phyloP scores from a whole-genome alignment of 2,329 filamentous ascomycete species.

The Diaporthe destruens region DNA sequence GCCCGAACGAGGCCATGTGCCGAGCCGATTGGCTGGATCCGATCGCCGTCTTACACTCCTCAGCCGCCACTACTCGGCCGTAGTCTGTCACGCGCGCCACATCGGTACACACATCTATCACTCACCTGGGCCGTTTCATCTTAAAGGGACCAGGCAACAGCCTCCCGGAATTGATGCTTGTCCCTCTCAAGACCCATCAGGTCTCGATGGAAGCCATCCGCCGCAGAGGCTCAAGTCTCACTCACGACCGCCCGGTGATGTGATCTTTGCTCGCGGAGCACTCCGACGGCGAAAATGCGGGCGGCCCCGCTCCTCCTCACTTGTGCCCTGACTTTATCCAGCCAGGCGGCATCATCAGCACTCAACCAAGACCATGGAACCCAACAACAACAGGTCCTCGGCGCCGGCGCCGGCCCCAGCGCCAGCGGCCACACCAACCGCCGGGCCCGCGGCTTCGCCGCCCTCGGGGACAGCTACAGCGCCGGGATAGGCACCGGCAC shows the following conservation, averaged over 20 bases:
- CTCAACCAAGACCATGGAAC: neutral
- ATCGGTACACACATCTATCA: neutral
- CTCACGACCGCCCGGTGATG: slow-evolving; percentile 12
- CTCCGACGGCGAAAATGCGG: neutral
- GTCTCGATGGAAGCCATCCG: neutral
- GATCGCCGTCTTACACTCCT: slow-evolving; percentile 1
- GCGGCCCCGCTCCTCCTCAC: neutral
- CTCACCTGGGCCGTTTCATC: neutral
- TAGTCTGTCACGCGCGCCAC: slow-evolving; percentile 25
- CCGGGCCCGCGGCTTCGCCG: slow-evolving; percentile 52
- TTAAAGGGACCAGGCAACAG: neutral
- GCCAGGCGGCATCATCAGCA: neutral
- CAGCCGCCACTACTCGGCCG: neutral
- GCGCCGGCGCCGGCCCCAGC: neutral
- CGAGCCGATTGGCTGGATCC: slow-evolving; percentile 34
- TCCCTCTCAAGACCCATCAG: neutral
- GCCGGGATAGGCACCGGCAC: slow-evolving; percentile 61
- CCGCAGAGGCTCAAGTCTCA: neutral
- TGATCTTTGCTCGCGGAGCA: neutral
- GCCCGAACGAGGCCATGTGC: slow-evolving; percentile 35
- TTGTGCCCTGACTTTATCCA: neutral
- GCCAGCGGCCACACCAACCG: neutral
- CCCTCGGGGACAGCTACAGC: slow-evolving; percentile 62
- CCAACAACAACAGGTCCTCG: slow-evolving; percentile 32
- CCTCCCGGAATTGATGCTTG: neutral